phyloP scores from a whole-genome alignment of 345 rosid genomes.

The Eucalyptus brandiana region DNA sequence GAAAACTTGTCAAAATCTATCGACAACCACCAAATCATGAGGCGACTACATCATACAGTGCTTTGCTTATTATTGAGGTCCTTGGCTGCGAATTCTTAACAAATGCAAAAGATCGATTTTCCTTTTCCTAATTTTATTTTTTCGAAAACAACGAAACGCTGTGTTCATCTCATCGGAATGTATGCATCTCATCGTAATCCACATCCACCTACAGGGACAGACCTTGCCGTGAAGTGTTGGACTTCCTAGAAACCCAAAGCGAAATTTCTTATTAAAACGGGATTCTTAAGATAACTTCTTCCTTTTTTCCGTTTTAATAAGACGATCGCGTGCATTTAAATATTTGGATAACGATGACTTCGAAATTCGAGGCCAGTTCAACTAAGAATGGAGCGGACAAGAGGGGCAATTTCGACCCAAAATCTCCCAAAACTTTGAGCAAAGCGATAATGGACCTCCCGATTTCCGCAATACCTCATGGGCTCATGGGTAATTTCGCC shows the following conservation, averaged over 20 bases:
- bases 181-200: neutral
- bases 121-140: neutral
- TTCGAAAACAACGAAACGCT: fast-evolving
- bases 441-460: neutral
- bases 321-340: neutral
- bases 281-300: neutral
- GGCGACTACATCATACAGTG: neutral
- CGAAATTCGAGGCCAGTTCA: neutral
- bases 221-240: neutral
- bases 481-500: slow-evolving; percentile 2
- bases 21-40: neutral
- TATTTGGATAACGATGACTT: neutral
- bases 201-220: neutral
- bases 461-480: neutral
- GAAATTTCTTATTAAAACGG: neutral
- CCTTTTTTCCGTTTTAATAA: neutral
- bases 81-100: neutral
- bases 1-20: neutral
- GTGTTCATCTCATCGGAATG: neutral
- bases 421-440: neutral
- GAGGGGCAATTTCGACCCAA: neutral
- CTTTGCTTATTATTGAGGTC: neutral
- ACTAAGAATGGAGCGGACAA: neutral
- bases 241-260: neutral
- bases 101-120: neutral